A percentile compares a stretch with the other conserved stretches of the same genome.
phyloP scores from a whole-genome alignment of 163 green algal genomes.

The Prototheca stagnorum region DNA sequence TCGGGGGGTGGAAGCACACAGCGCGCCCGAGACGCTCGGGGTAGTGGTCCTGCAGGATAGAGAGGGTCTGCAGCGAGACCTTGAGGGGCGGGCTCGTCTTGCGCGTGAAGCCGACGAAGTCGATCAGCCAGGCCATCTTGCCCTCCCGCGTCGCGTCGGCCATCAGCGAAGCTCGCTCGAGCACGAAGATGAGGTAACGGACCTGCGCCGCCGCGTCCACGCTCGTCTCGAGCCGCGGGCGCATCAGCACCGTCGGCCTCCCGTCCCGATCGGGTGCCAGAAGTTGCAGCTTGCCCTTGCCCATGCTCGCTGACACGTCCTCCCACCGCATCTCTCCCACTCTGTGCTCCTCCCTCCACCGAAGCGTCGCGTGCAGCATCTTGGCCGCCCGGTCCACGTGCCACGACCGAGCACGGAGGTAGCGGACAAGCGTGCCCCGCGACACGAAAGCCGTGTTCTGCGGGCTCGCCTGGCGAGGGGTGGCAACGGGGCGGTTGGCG shows the following conservation, averaged over 20 bases:
- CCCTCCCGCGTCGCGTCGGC: constrained; percentile 51
- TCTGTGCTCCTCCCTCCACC: constrained; percentile 35
- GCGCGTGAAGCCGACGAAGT: constrained; percentile 40
- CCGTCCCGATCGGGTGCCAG: constrained; percentile 33
- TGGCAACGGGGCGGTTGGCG: no score
- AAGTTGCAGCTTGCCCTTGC: constrained; percentile 1
- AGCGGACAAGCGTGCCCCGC: constrained; percentile 47
- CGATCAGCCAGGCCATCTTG: constrained; percentile 67
- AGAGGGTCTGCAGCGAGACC: constrained; percentile 20
- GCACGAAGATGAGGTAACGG: constrained; percentile 53
- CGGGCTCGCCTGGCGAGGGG: constrained; percentile 3
- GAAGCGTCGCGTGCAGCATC: constrained; percentile 43
- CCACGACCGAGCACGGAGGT: constrained; percentile 45
- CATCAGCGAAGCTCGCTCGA: constrained; percentile 41
- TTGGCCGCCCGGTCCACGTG: constrained; percentile 41
- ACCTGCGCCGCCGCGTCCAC: constrained; percentile 24
- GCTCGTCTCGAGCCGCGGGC: constrained; percentile 47
- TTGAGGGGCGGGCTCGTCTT: constrained; percentile 16
- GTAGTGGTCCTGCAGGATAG: constrained; percentile 61
- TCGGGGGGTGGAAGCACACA: constrained; percentile 51
- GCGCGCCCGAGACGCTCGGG: constrained; percentile 57
- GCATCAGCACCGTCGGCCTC: constrained; percentile 54
- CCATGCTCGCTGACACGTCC: constrained; percentile 24
- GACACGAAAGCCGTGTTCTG: constrained; percentile 38
- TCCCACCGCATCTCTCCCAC: constrained; percentile 14